These are phyloP conservation scores for Coniochaeta sp. DNA, from an alignment of 2,329 filamentous ascomycete species.

Conservation along the genomic window DNA sequence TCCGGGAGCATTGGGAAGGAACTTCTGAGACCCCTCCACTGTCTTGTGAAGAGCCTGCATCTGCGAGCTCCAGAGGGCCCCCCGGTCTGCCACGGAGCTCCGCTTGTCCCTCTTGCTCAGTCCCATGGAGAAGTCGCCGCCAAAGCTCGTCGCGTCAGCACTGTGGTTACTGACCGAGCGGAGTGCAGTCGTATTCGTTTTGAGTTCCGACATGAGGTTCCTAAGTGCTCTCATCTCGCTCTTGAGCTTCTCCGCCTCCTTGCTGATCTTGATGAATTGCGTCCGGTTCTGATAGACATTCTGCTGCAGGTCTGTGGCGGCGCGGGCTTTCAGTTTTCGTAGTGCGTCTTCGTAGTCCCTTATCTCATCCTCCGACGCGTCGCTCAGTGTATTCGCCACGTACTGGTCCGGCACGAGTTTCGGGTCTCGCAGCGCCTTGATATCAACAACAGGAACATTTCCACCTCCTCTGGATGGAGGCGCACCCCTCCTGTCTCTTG, in stretches of 20 bases:
- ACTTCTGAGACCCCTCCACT: slow-evolving; percentile 97
- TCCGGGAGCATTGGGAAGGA: slow-evolving; percentile 82
- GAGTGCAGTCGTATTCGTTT: slow-evolving; percentile 63
- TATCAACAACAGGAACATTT: slow-evolving; percentile 60
- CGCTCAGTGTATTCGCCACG: slow-evolving; percentile 64
- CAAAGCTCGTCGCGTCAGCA: slow-evolving; percentile 37
- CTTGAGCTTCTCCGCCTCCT: slow-evolving; percentile 97
- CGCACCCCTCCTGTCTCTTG: slow-evolving; percentile 35
- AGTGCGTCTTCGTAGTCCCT: slow-evolving; percentile 71
- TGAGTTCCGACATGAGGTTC: slow-evolving; percentile 88
- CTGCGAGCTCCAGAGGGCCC: slow-evolving; percentile 60
- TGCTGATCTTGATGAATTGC: slow-evolving; percentile 98
- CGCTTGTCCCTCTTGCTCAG: slow-evolving; percentile 71
- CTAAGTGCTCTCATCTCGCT: slow-evolving; percentile 87
- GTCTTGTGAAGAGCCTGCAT: slow-evolving; percentile 88
- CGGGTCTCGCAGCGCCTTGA: slow-evolving; percentile 72
- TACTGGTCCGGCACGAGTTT: slow-evolving; percentile 74
- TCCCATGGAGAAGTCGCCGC: slow-evolving; percentile 44
- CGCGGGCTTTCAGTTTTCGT: slow-evolving; percentile 68
- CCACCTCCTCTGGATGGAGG: slow-evolving; percentile 45
- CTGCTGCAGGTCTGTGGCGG: slow-evolving; percentile 79
- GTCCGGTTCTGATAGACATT: slow-evolving; percentile 96
- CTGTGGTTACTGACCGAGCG: slow-evolving; percentile 46
- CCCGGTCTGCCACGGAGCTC: slow-evolving; percentile 73
- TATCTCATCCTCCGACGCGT: slow-evolving; percentile 84